A percentile compares a stretch with the other conserved stretches of the same genome.
These are phyloP conservation scores for Cryphonectria radicalis DNA, from an alignment of 2,329 filamentous ascomycete genomes.

Conservation along the genomic window DNA sequence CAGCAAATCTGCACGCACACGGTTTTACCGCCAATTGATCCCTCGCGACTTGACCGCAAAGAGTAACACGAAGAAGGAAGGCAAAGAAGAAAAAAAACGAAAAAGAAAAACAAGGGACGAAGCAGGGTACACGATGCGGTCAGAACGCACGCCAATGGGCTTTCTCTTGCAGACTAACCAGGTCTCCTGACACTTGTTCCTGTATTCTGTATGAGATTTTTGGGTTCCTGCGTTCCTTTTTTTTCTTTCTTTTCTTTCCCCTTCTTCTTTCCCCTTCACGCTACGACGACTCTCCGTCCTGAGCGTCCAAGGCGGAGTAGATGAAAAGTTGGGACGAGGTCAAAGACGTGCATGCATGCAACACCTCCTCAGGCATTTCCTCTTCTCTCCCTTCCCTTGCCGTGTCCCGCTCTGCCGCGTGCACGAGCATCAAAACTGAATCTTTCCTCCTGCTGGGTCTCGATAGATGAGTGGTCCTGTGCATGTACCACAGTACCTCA, in stretches of 20 bases:
- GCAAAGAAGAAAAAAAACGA: not conserved
- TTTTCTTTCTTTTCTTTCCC: not conserved
- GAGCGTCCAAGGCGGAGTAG: not conserved
- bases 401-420: not conserved
- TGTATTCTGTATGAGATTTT: not conserved
- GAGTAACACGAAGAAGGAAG: not conserved
- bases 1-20: conserved; percentile 17
- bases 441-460: not conserved
- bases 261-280: not conserved
- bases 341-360: conserved; percentile 7
- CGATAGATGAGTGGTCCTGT: not conserved
- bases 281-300: conserved; percentile 7
- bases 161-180: conserved; percentile 4
- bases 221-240: not conserved
- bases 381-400: not conserved
- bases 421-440: not conserved
- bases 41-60: conserved; percentile 21
- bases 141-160: conserved; percentile 5
- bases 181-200: conserved; percentile 4
- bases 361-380: not conserved
- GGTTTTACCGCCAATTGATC: conserved; percentile 18
- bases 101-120: not conserved
- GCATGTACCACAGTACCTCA: not conserved
- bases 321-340: not conserved
- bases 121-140: conserved; percentile 20